These are phyloP conservation scores for Globisporangium spiculum DNA, from an alignment of 352 stramenopile species.

Conservation along the genomic window DNA sequence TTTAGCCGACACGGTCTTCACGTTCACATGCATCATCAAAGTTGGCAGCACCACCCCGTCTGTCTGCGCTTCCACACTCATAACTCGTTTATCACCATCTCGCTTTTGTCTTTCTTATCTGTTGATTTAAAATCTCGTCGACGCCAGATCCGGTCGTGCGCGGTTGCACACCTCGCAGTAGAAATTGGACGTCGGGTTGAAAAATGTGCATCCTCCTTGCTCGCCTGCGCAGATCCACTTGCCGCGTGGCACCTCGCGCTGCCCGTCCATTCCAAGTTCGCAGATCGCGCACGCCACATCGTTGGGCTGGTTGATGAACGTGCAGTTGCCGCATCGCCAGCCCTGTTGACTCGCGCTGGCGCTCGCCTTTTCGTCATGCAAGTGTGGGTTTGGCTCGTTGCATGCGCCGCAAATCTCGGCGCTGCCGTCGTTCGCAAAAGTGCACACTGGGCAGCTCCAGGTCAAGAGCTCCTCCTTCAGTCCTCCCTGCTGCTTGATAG, in stretches of 20 bases:
- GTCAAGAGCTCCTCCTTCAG: conserved; percentile 21
- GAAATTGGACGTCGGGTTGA: conserved; percentile 77
- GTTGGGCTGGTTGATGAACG: conserved; percentile 78
- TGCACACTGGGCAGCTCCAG: conserved; percentile 79
- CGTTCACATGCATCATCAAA: not conserved
- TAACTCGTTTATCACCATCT: not conserved
- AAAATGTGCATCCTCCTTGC: conserved; percentile 86
- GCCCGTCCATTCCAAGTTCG: conserved; percentile 75
- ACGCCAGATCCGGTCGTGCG: conserved; percentile 68
- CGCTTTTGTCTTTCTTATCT: not conserved
- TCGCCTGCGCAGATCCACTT: conserved; percentile 86
- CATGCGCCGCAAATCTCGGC: conserved; percentile 48
- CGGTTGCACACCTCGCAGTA: conserved; percentile 91
- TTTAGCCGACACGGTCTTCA: not conserved
- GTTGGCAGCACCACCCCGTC: not conserved
- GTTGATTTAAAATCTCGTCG: conserved; percentile 61
- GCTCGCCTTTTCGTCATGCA: conserved; percentile 22
- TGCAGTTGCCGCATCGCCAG: conserved; percentile 85
- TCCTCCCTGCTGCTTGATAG: conserved; percentile 15
- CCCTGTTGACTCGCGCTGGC: conserved; percentile 37
- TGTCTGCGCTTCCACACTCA: not conserved
- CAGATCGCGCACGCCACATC: conserved; percentile 80
- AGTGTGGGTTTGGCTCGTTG: conserved; percentile 55
- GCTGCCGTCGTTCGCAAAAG: conserved; percentile 63
- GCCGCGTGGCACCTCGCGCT: conserved; percentile 72